These are phyloP conservation scores for Penicillium sp. DNA, from an alignment of 2,329 filamentous ascomycete species.

Conservation along the genomic window DNA sequence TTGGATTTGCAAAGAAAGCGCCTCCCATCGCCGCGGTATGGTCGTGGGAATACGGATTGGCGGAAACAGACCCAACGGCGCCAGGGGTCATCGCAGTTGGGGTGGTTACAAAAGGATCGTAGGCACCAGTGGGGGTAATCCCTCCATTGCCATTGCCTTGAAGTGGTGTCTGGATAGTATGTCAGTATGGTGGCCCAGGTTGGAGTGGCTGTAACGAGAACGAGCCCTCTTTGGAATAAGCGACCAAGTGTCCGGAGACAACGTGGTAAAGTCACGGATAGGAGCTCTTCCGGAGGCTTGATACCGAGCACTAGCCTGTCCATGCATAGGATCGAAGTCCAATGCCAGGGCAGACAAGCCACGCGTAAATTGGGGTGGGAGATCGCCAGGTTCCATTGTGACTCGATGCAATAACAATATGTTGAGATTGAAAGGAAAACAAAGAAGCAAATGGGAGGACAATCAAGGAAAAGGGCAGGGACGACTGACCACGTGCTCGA, in stretches of 20 bases:
- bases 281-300: too few species aligned
- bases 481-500: constrained; percentile 51
- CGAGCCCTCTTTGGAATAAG: not conserved
- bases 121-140: constrained; percentile 53
- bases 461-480: not conserved
- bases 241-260: not conserved
- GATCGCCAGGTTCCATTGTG: not conserved
- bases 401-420: not conserved
- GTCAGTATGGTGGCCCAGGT: constrained; percentile 15
- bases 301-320: not conserved
- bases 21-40: constrained; percentile 55
- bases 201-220: not conserved
- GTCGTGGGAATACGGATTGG: constrained; percentile 78
- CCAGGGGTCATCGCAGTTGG: constrained; percentile 53
- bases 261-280: not conserved
- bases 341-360: not conserved
- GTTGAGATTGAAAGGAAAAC: not conserved
- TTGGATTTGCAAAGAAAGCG: constrained; percentile 64
- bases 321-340: not conserved
- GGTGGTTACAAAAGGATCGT: constrained; percentile 65
- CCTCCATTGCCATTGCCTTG: constrained; percentile 51
- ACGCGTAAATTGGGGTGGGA: not conserved
- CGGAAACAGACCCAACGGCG: constrained; percentile 50
- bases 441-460: not conserved
- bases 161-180: constrained; percentile 30